These are phyloP conservation scores for Sporisorium graminicola DNA, from an alignment of 1,284 basidiomycete genomes.

Conservation along the genomic window DNA sequence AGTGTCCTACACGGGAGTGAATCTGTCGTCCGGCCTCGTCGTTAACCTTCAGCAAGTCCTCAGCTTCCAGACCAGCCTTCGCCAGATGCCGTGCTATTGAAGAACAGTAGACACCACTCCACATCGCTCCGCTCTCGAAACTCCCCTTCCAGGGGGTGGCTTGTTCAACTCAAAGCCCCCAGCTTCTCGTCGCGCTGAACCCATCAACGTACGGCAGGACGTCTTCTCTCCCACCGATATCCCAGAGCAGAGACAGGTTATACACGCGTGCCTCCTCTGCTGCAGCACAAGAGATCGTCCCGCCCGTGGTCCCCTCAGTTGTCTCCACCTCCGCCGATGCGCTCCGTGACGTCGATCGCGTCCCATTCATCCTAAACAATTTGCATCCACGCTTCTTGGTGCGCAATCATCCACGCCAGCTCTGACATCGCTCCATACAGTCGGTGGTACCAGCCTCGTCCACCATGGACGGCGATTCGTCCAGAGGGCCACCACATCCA, in stretches of 20 bases:
- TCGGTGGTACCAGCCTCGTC: background rate
- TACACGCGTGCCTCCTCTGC: slow-evolving; percentile 37
- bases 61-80: background rate
- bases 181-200: background rate
- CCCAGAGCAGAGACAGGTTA: slow-evolving; percentile 29
- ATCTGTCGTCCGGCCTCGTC: background rate
- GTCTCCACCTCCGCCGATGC: background rate
- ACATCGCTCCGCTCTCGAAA: background rate
- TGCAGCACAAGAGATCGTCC: background rate
- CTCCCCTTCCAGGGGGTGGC: background rate
- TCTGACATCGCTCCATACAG: background rate
- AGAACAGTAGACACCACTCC: background rate
- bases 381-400: background rate
- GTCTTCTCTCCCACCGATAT: background rate
- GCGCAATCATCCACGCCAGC: background rate
- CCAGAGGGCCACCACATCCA: slow-evolving; percentile 14
- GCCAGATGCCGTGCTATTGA: background rate
- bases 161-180: background rate
- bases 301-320: background rate
- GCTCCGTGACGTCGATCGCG: background rate
- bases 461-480: slow-evolving; percentile 36
- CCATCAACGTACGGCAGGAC: background rate
- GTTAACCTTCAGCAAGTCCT: background rate
- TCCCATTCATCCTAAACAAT: background rate
- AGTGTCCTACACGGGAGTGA: background rate